Conservation (phyloP, 805 yeast genomes). For the Isabelozyma gotoi region DNA sequence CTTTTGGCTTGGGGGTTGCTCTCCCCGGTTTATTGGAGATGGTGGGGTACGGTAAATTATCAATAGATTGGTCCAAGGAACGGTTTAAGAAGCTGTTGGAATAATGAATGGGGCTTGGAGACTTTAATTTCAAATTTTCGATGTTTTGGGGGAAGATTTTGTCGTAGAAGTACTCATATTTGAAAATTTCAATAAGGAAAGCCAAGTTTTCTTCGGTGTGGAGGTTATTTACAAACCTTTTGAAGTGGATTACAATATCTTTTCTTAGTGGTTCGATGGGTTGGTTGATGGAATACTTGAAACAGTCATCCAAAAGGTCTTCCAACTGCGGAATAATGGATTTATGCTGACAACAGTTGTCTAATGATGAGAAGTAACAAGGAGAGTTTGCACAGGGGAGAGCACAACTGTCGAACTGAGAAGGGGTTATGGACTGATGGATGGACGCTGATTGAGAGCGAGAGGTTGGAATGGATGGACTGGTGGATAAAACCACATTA, state of each 20-base stretch:
- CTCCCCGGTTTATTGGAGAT: too few relatives aligned
- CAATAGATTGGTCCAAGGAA: conserved; percentile 1
- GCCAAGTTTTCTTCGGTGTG: conserved; percentile 48
- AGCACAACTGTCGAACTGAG: neutral
- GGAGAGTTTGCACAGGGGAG: conserved; percentile 1
- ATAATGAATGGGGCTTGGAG: neutral
- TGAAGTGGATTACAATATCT: conserved; percentile 26
- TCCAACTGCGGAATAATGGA: conserved; percentile 16
- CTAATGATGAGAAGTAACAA: conserved; percentile 1
- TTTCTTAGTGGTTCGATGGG: conserved; percentile 11
- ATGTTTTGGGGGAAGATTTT: conserved; percentile 5
- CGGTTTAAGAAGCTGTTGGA: conserved; percentile 1
- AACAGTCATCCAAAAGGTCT: conserved; percentile 33
- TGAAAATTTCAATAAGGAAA: conserved; percentile 45
- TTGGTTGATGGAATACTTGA: conserved; percentile 21
- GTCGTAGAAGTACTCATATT: conserved; percentile 46
- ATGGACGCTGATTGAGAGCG: too few relatives aligned
- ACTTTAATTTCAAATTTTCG: neutral
- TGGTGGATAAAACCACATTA: too few relatives aligned
- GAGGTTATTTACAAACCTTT: conserved; percentile 29
- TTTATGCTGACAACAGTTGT: neutral
- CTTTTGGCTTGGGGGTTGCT: conserved; percentile 7
- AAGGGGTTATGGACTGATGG: neutral
- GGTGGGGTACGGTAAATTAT: conserved; percentile 1
- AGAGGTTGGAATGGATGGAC: too few relatives aligned